Evolutionary conservation across 179 eudicot genomes (phyloP), one percentile per base, ranked within the genome.

Genomic region (Pouteria campechiana): DNA sequence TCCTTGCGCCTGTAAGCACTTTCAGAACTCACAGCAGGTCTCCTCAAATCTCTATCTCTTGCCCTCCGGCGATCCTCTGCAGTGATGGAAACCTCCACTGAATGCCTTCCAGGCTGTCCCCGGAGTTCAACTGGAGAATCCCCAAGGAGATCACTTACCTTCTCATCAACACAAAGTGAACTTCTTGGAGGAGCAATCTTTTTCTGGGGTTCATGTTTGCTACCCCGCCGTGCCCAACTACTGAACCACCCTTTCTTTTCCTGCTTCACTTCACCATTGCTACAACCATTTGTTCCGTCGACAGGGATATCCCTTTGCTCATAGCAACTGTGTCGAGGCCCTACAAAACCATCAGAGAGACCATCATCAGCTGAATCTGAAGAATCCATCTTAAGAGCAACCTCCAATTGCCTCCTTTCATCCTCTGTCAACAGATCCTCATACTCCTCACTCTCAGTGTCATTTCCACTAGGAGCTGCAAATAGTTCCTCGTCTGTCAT

Each of bases 401-500:
- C 40, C 57, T 74, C 76, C 21, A 74, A 76, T 32, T 74, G 73
- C 55, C 14, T 58, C 38, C 49, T 66, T 48, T 74, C 81, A 25
- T 70, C 81, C 37, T 74, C 76, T 0, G 76, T 65, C 48, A 74
- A 39, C 14, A 74, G 41, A 32, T 58, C 81, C 32, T 66, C 67
- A 44, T 61, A 55, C 20, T 52, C 71, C 42, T 70, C 81, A 32
- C 58, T 74, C 41, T 70, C 76, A 2, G 70, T 55, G 42, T 70
- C 81, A 41, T 60, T 74, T 33, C 58, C 81, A 52, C 63, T 65
- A 31, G 43, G 44, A 36, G 70, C 47, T 14, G 55, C 51, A 36
- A 78, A 66, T 28, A 88, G 72, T 61, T 87, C 94, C 9, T 87
- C 96, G 28, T 83, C 87, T 13, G 72, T 70, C 81, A 79, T 83